A percentile compares a stretch with the other conserved stretches of the same genome.
These are phyloP conservation scores for Pseudopithomyces maydicus DNA, from an alignment of 2,329 filamentous ascomycete genomes.

Conservation along the genomic window DNA sequence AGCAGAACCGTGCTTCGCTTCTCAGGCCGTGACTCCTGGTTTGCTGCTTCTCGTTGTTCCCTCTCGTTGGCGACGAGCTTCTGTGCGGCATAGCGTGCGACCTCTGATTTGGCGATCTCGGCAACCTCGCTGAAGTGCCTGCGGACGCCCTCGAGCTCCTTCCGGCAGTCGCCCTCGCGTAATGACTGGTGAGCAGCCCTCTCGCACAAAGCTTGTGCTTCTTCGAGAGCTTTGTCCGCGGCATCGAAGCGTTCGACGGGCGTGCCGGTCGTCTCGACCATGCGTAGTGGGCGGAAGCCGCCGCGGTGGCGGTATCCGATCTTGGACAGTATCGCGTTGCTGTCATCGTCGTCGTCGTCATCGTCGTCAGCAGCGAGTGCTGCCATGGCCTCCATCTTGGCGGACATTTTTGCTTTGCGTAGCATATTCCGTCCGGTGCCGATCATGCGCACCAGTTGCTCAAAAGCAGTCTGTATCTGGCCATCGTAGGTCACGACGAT, in stretches of 20 bases:
- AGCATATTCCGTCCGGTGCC: constrained; percentile 81
- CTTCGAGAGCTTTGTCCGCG: constrained; percentile 78
- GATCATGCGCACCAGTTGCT: constrained; percentile 80
- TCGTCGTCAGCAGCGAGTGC: constrained; percentile 36
- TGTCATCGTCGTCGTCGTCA: constrained; percentile 29
- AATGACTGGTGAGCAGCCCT: constrained; percentile 86
- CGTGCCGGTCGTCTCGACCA: constrained; percentile 15
- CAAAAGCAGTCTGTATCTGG: constrained; percentile 81
- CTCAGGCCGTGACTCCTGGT: constrained; percentile 20
- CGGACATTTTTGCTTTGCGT: constrained; percentile 85
- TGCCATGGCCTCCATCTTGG: constrained; percentile 64
- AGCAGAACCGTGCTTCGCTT: constrained; percentile 21
- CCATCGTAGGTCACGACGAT: constrained; percentile 93
- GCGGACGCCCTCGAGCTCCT: constrained; percentile 74
- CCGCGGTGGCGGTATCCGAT: constrained; percentile 42
- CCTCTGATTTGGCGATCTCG: constrained; percentile 58
- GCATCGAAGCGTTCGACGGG: constrained; percentile 57
- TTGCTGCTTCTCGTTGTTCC: constrained; percentile 14
- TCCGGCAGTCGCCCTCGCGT: constrained; percentile 82
- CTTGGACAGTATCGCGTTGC: constrained; percentile 36
- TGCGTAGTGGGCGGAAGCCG: constrained; percentile 26
- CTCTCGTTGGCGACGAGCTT: constrained; percentile 15
- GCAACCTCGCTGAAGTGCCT: constrained; percentile 68
- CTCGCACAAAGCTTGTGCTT: constrained; percentile 81
- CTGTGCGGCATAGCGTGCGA: constrained; percentile 27